These are phyloP conservation scores for Kwoniella sp. DNA, from an alignment of 768 basidiomycete species.

Conservation along the genomic window DNA sequence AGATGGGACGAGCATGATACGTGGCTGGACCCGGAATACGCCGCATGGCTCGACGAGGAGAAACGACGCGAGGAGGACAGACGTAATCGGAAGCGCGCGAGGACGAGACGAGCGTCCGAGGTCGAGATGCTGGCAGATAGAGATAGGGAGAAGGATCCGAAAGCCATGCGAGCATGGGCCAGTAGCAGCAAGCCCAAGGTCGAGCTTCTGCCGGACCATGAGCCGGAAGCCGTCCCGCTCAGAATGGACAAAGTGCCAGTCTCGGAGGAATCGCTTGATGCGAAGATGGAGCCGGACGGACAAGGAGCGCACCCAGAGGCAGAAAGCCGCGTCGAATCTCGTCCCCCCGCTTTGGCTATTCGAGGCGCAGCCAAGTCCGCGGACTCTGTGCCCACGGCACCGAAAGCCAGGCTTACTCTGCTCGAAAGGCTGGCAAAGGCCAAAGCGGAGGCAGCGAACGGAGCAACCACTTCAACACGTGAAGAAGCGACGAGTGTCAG, in stretches of 20 bases:
- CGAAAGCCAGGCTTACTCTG: slow-evolving; percentile 23
- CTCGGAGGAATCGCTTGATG: slow-evolving; percentile 11
- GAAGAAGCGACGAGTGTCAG: too few species aligned
- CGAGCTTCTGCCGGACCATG: slow-evolving; percentile 34
- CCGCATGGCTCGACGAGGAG: slow-evolving; percentile 37
- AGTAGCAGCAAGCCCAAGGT: slow-evolving; percentile 9
- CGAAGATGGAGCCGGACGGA: not conserved
- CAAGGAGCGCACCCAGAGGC: not conserved
- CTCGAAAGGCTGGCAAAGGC: slow-evolving; percentile 37
- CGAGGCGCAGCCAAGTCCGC: slow-evolving; percentile 28
- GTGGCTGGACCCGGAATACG: slow-evolving; percentile 48
- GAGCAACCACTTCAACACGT: not conserved
- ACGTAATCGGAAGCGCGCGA: slow-evolving; percentile 15
- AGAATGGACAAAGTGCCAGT: slow-evolving; percentile 18
- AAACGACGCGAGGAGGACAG: slow-evolving; percentile 29
- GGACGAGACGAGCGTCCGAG: slow-evolving; percentile 5
- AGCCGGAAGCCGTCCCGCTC: slow-evolving; percentile 19
- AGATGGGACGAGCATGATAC: slow-evolving; percentile 42
- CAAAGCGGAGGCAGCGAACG: slow-evolving; percentile 26
- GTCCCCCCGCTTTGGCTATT: slow-evolving; percentile 17
- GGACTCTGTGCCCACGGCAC: not conserved
- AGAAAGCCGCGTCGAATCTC: not conserved
- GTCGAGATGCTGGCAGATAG: slow-evolving; percentile 2
- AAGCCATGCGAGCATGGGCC: slow-evolving; percentile 18
- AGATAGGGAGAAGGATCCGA: not conserved